Evolutionary conservation across 345 rosid genomes (phyloP).

Genomic region (Cochlearia excelsa): DNA sequence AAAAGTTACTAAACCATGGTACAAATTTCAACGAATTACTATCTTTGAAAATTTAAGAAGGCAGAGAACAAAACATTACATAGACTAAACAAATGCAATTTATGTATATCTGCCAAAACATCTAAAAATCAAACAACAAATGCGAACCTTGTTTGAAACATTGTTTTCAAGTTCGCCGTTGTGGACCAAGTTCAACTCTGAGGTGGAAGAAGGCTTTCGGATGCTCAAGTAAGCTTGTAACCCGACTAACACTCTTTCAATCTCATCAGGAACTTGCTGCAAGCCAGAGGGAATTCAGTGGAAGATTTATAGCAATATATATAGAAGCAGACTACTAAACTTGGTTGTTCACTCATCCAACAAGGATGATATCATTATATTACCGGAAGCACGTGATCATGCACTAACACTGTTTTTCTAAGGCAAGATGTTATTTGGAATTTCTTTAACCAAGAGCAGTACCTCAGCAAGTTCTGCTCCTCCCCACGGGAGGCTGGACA

Average conservation of each 20-base stretch:
- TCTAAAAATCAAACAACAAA: slow-evolving; percentile 6
- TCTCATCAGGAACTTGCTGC: slow-evolving; percentile 98
- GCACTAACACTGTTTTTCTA: slow-evolving; percentile 6
- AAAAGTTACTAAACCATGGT: slow-evolving; percentile 14
- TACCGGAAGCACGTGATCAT: slow-evolving; percentile 6
- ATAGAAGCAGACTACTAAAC: slow-evolving; percentile 10
- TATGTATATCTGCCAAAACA: slow-evolving; percentile 10
- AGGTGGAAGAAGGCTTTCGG: slow-evolving; percentile 61
- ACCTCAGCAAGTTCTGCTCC: slow-evolving; percentile 96
- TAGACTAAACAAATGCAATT: slow-evolving; percentile 2
- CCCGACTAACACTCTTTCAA: slow-evolving; percentile 89
- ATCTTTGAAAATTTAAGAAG: slow-evolving; percentile 4
- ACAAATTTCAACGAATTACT: slow-evolving; percentile 10
- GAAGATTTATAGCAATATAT: slow-evolving; percentile 1
- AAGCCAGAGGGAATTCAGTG: slow-evolving; percentile 6
- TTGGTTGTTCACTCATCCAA: slow-evolving; percentile 13
- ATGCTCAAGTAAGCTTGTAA: slow-evolving; percentile 93
- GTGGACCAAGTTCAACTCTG: slow-evolving; percentile 66
- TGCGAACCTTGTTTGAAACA: slow-evolving; percentile 57
- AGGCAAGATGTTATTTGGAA: background rate
- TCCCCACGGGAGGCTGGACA: slow-evolving; percentile 98
- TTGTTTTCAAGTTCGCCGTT: slow-evolving; percentile 50
- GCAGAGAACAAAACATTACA: background rate
- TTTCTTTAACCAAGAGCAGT: slow-evolving; percentile 23
- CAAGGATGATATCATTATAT: slow-evolving; percentile 4